phyloP scores from a whole-genome alignment of 2,329 filamentous ascomycete genomes.

The Fonsecaea erecta region DNA sequence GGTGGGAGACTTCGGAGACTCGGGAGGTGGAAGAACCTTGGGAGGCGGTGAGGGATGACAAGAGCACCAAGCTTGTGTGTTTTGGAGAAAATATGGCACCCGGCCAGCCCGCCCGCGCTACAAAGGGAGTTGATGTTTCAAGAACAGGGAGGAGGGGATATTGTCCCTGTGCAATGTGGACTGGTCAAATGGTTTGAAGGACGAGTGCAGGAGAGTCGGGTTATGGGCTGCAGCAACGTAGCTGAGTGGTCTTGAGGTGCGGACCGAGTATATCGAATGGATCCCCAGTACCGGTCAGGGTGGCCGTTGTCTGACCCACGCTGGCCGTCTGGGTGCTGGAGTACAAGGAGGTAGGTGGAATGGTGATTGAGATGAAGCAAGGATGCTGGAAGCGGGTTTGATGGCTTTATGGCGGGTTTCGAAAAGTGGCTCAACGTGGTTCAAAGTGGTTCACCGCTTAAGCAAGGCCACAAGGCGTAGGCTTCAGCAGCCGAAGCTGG shows the following conservation, averaged over 20 bases:
- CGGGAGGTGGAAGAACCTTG: slow-evolving; percentile 14
- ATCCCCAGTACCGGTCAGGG: slow-evolving; percentile 5
- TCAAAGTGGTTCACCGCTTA: slow-evolving; percentile 26
- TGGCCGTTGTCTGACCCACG: slow-evolving; percentile 18
- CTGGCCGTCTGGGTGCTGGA: background rate
- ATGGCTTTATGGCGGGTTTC: slow-evolving; percentile 17
- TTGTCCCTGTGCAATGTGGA: slow-evolving; percentile 15
- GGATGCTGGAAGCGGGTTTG: slow-evolving; percentile 16
- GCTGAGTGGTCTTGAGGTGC: slow-evolving; percentile 6
- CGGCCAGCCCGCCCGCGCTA: background rate
- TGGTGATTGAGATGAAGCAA: slow-evolving; percentile 21
- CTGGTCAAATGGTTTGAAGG: slow-evolving; percentile 4
- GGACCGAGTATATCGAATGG: slow-evolving; percentile 4
- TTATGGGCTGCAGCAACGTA: slow-evolving; percentile 11
- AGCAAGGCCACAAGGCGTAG: slow-evolving; percentile 23
- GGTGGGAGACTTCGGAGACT: slow-evolving; percentile 14
- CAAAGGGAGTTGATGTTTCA: slow-evolving; percentile 9
- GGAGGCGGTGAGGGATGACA: slow-evolving; percentile 12
- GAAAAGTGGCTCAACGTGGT: slow-evolving; percentile 13
- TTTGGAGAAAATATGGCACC: slow-evolving; percentile 14
- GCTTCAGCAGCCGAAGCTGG: slow-evolving; percentile 14
- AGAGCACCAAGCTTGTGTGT: slow-evolving; percentile 7
- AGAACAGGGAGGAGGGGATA: background rate
- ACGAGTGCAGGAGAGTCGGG: slow-evolving; percentile 19
- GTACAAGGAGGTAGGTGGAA: background rate